Evolutionary conservation across 1,139 yeast genomes (phyloP).

Genomic region (Zygoascus hellenicus): DNA sequence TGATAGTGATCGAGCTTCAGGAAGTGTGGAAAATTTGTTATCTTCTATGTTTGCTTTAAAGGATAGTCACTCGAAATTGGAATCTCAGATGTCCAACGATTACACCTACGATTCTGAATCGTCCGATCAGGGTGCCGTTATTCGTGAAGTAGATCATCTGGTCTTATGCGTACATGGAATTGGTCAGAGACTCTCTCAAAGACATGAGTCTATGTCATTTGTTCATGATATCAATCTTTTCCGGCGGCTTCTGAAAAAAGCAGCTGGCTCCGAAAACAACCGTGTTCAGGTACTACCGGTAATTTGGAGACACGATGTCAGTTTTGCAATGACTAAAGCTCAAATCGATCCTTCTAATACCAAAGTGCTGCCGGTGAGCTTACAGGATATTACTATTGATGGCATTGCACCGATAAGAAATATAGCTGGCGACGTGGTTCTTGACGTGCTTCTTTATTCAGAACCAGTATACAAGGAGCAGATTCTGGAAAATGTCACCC

Average conservation of each 20-base stretch:
- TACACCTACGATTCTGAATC: constrained; percentile 16
- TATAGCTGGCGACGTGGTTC: constrained; percentile 73
- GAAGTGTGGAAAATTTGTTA: constrained; percentile 3
- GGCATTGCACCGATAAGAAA: constrained; percentile 72
- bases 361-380: constrained; percentile 42
- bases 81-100: constrained; percentile 28
- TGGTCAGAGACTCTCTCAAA: constrained; percentile 75
- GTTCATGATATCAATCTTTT: constrained; percentile 72
- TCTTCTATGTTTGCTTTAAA: constrained; percentile 9
- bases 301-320: constrained; percentile 31
- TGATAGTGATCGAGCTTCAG: neutral
- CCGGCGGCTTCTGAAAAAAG: constrained; percentile 52
- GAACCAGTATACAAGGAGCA: constrained; percentile 59
- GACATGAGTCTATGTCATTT: constrained; percentile 74
- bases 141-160: constrained; percentile 65
- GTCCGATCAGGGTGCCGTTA: constrained; percentile 9
- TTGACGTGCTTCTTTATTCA: constrained; percentile 77
- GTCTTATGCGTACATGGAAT: constrained; percentile 85
- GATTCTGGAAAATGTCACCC: constrained; percentile 55
- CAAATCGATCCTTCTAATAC: constrained; percentile 8
- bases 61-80: constrained; percentile 15
- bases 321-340: constrained; percentile 21
- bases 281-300: constrained; percentile 52
- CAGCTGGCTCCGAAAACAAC: constrained; percentile 30
- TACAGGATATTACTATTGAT: constrained; percentile 65